Evolutionary conservation across 495 filamentous ascomycete species (phyloP).

Genomic region (Hypoxylon cercidicola): DNA sequence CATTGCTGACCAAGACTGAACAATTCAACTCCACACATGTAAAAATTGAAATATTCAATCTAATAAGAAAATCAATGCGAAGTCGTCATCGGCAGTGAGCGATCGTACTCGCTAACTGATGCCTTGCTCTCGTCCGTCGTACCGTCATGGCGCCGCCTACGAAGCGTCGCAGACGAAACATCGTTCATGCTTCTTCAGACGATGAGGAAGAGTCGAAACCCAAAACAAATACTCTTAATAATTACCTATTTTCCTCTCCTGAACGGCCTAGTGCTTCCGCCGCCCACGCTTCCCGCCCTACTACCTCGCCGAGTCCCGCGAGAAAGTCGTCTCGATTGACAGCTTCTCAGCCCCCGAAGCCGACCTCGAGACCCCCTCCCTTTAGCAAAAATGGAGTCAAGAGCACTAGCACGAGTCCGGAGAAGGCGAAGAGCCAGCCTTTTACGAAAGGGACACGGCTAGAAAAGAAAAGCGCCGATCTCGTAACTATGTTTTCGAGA

Average conservation of each 20-base stretch:
- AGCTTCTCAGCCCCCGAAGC: constrained; percentile 32
- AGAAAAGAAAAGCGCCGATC: constrained; percentile 59
- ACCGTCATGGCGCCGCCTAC: constrained; percentile 64
- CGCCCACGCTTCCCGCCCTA: constrained; percentile 20
- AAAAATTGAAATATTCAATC: not conserved
- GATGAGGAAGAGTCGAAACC: constrained; percentile 45
- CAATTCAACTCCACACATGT: not conserved
- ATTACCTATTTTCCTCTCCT: constrained; percentile 58
- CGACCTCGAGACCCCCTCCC: constrained; percentile 25
- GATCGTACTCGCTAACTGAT: constrained; percentile 30
- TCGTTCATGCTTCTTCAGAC: constrained; percentile 49
- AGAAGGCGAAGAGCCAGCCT: constrained; percentile 53
- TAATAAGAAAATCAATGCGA: not conserved
- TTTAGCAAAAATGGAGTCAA: constrained; percentile 38
- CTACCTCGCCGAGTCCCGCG: constrained; percentile 49
- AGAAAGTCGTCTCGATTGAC: constrained; percentile 46
- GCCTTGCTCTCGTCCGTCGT: constrained; percentile 28
- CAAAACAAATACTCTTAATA: constrained; percentile 52
- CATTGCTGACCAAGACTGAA: not conserved
- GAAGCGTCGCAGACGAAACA: constrained; percentile 63
- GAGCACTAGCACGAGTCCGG: constrained; percentile 62
- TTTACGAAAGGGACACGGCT: constrained; percentile 46
- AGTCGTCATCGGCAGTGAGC: constrained; percentile 12
- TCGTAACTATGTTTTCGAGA: constrained; percentile 63
- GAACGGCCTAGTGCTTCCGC: constrained; percentile 35